Evolutionary conservation across 2,329 filamentous ascomycete species (phyloP).

Genomic region (Aspergillus pseudotamarii): DNA sequence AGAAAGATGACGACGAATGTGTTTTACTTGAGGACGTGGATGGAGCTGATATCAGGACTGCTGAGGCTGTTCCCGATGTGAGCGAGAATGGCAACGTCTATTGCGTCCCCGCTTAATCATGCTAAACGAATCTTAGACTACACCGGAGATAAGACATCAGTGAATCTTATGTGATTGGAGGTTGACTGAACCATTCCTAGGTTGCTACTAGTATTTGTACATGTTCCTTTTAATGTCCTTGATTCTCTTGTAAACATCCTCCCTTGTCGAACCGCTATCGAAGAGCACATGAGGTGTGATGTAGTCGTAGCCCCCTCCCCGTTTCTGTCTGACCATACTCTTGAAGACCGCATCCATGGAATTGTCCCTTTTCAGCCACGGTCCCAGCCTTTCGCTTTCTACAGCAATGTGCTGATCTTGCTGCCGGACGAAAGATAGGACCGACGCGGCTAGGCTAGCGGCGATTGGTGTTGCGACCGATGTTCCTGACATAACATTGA

Average conservation of each 20-base stretch:
- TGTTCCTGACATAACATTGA: slow-evolving; percentile 14
- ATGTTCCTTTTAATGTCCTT: slow-evolving; percentile 6
- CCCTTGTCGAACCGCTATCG: slow-evolving; percentile 11
- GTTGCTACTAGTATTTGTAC: slow-evolving; percentile 3
- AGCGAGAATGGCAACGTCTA: slow-evolving; percentile 26
- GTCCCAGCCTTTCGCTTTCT: slow-evolving; percentile 11
- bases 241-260: slow-evolving; percentile 12
- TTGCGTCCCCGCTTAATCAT: slow-evolving; percentile 23
- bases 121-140: background rate
- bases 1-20: slow-evolving; percentile 16
- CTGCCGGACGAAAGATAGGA: slow-evolving; percentile 14
- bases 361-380: slow-evolving; percentile 12
- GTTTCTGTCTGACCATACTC: slow-evolving; percentile 15
- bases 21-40: slow-evolving; percentile 29
- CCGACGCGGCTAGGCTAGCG: slow-evolving; percentile 13
- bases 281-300: slow-evolving; percentile 17
- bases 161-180: no score
- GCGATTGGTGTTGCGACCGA: slow-evolving; percentile 19
- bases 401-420: slow-evolving; percentile 3
- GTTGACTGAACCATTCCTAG: background rate
- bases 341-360: slow-evolving; percentile 18
- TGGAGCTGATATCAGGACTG: slow-evolving; percentile 27
- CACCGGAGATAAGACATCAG: no score
- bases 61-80: slow-evolving; percentile 24
- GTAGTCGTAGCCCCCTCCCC: slow-evolving; percentile 17